Percentiles rank a stretch among this genome's conserved stretches.
phyloP scores from a whole-genome alignment of 768 basidiomycete genomes.

The Mycena epipterygia region DNA sequence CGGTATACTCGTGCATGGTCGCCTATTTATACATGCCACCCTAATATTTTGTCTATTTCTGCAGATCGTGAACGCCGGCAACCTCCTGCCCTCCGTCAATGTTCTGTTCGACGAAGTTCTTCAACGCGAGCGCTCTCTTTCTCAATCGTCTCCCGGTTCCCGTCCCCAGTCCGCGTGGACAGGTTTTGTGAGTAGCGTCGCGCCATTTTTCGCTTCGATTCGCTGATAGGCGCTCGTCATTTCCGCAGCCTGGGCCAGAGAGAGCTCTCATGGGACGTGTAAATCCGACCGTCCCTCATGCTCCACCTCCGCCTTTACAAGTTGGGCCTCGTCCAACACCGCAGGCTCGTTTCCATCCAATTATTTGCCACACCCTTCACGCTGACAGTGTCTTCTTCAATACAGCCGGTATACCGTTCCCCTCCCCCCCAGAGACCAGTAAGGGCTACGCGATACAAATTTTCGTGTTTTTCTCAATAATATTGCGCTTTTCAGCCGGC shows the following conservation, averaged over 20 bases:
- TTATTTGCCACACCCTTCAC: background rate
- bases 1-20: slow-evolving; percentile 17
- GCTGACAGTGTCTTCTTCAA: background rate
- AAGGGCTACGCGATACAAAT: background rate
- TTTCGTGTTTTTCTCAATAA: background rate
- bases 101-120: slow-evolving; percentile 28
- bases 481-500: background rate
- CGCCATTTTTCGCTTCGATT: background rate
- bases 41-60: slow-evolving; percentile 4
- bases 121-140: slow-evolving; percentile 21
- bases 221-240: background rate
- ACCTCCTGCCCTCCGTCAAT: slow-evolving; percentile 34
- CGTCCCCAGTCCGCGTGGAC: slow-evolving; percentile 29
- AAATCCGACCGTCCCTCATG: background rate
- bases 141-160: slow-evolving; percentile 18
- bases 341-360: slow-evolving; percentile 13
- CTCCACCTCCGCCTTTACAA: slow-evolving; percentile 19
- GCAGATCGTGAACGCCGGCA: slow-evolving; percentile 34
- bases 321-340: slow-evolving; percentile 2
- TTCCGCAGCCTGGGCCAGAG: slow-evolving; percentile 27
- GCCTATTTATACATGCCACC: slow-evolving; percentile 14
- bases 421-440: background rate
- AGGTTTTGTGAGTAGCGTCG: slow-evolving; percentile 21
- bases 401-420: background rate
- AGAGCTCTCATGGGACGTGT: background rate